Conservation (phyloP, 805 yeast genomes). For the Metschnikowia cerradonensis region DNA sequence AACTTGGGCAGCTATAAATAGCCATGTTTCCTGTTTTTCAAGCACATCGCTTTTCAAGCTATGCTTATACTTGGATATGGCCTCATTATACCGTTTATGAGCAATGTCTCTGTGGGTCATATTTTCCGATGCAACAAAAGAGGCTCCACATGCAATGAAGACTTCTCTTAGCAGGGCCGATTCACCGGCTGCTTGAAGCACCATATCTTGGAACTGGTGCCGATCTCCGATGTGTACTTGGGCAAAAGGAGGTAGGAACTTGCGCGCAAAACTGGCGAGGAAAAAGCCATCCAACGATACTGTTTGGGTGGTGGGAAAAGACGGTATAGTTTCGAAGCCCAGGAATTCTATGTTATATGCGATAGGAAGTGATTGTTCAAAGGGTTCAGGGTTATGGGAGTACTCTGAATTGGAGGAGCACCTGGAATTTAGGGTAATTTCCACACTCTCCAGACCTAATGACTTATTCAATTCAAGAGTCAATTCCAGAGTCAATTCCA, state of each 20-base stretch:
- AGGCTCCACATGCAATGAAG: conserved; percentile 17
- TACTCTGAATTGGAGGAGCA: no score
- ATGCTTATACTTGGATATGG: conserved; percentile 8
- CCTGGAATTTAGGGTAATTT: no score
- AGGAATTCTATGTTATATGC: no score
- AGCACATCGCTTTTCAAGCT: conserved; percentile 7
- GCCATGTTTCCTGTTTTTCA: conserved; percentile 14
- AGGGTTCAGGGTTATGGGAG: no score
- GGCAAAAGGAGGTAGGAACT: conserved; percentile 16
- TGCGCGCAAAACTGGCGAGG: conserved; percentile 7
- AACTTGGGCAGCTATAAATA: conserved; percentile 17
- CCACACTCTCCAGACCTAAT: no score
- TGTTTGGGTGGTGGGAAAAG: background rate
- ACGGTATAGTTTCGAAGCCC: background rate
- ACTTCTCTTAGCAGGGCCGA: conserved; percentile 10
- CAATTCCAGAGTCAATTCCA: no score
- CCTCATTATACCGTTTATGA: conserved; percentile 8
- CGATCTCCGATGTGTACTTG: conserved; percentile 10
- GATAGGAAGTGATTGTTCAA: no score
- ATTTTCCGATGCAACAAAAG: conserved; percentile 12
- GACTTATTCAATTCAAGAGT: background rate
- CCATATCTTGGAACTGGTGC: conserved; percentile 5
- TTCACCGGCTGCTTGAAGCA: conserved; percentile 11
- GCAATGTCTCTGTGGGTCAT: conserved; percentile 7
- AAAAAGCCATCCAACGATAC: conserved; percentile 7